Percentiles rank a stretch among this genome's conserved stretches.
phyloP scores from a whole-genome alignment of 768 basidiomycete species.

The Macrolepiota albuminosa region DNA sequence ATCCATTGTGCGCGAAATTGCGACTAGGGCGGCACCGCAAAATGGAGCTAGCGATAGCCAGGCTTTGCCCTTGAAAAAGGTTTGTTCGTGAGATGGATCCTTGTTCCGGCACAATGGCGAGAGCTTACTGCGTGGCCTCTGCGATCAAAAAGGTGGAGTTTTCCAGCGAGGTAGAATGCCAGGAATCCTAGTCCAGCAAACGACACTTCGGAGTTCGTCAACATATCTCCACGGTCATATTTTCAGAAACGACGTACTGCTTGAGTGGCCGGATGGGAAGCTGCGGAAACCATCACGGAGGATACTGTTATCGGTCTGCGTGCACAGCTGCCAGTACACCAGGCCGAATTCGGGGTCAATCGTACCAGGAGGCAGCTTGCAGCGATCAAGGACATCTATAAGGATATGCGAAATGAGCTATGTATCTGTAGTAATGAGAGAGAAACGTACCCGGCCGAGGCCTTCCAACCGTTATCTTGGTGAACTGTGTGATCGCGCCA shows the following conservation, averaged over 20 bases:
- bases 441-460: slow-evolving; percentile 69
- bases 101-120: neutral
- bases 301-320: slow-evolving; percentile 52
- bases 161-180: slow-evolving; percentile 85
- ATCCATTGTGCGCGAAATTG: slow-evolving; percentile 89
- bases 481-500: slow-evolving; percentile 77
- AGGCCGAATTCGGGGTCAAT: slow-evolving; percentile 70
- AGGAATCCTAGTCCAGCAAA: slow-evolving; percentile 93
- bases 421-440: neutral
- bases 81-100: slow-evolving; percentile 11
- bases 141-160: slow-evolving; percentile 84
- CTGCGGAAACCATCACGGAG: slow-evolving; percentile 86
- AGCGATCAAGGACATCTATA: slow-evolving; percentile 62
- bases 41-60: slow-evolving; percentile 83
- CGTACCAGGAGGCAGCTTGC: slow-evolving; percentile 62
- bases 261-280: slow-evolving; percentile 90
- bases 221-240: neutral
- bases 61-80: slow-evolving; percentile 53
- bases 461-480: slow-evolving; percentile 84
- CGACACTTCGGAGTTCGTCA: slow-evolving; percentile 49
- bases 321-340: slow-evolving; percentile 74
- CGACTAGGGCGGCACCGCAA: slow-evolving; percentile 70
- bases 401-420: neutral
- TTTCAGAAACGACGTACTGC: slow-evolving; percentile 45
- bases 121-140: slow-evolving; percentile 62